Conservation (phyloP, 257 asterid species). For the Paulownia fortunei region DNA sequence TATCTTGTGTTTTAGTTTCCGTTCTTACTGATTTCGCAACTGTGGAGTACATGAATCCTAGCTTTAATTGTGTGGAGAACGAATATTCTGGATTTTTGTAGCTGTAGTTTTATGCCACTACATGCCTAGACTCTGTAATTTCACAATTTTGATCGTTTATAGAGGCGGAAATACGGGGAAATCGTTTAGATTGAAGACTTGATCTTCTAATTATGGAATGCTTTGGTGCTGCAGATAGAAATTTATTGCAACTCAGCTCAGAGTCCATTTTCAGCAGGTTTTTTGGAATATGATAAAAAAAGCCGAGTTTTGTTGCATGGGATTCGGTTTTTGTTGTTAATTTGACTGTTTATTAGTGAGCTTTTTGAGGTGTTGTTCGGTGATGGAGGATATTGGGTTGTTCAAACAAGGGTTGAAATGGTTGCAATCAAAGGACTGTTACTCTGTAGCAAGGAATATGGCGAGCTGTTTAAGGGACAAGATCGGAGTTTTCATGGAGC, state of each 20-base stretch:
- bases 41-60: conserved; percentile 32
- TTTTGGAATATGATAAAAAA: conserved; percentile 27
- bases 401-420: conserved; percentile 92
- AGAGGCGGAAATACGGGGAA: conserved; percentile 25
- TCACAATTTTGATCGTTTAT: conserved; percentile 41
- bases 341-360: conserved; percentile 31
- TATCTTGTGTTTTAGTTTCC: conserved; percentile 28
- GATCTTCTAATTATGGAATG: conserved; percentile 36
- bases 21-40: conserved; percentile 31
- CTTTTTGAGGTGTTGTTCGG: conserved; percentile 30
- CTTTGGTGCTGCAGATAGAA: conserved; percentile 40
- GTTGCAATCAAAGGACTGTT: conserved; percentile 82
- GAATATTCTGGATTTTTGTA: conserved; percentile 73
- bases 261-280: conserved; percentile 32
- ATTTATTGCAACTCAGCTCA: conserved; percentile 31
- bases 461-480: conserved; percentile 72
- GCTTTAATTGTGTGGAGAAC: conserved; percentile 36
- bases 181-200: conserved; percentile 34
- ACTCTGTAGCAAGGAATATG: conserved; percentile 62
- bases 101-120: conserved; percentile 34
- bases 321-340: conserved; percentile 29
- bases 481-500: conserved; percentile 71
- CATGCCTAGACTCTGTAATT: conserved; percentile 37
- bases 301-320: conserved; percentile 8
- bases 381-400: conserved; percentile 97